Base-by-base conservation (phyloP, 371 early-diverging fungal genomes). In the Mortierella sp. region DNA sequence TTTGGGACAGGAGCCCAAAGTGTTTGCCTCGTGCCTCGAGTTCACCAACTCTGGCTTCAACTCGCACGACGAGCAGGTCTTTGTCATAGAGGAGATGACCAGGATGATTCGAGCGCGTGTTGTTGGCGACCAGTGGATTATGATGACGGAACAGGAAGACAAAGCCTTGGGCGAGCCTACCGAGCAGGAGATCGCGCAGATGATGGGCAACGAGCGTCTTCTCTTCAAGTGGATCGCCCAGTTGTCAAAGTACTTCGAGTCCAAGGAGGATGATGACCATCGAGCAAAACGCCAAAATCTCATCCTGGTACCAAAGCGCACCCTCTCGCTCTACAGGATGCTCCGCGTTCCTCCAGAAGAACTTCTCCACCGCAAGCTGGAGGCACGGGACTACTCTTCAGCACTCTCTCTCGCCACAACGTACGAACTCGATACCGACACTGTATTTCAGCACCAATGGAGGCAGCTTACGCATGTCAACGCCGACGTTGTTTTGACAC, bases 381-480 rank as follows among this genome's bases (percentile, higher is more conserved):
- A 82, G 5, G 72, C 82, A 5, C 78, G 81, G 43, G 93, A 94
- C 48, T 94, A 91, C 77, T 91, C 90, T 28, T 92, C 91, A 1
- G 95, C 96, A 4, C 86, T 94, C n/a, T 88, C 90, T 6, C 86
- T 94, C 44, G 94, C 93, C 9, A 81, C 86, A 14, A 89, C 90
- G 14, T 88, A 91, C 46, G 78, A 90, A 3, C 76, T 96, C 14
- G 89, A 92, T 75, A 91, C 90, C 28, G 94, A 95, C 73, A 76
- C 90, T 3, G 83, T 95, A 16, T 93, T 92, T 75, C 93, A 95
- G 82, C 87, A 92, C 6, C 93, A 91, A 79, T 95, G 94, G 94
- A 80, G 80, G 53, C 79, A 80, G 14, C 74, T 89, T 37, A 72
- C 74, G 1, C 82, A 88, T 31, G 80, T 89, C 59, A 87, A 80